Conservation (phyloP, 352 stramenopile genomes). For the Phytophthora sp. region DNA sequence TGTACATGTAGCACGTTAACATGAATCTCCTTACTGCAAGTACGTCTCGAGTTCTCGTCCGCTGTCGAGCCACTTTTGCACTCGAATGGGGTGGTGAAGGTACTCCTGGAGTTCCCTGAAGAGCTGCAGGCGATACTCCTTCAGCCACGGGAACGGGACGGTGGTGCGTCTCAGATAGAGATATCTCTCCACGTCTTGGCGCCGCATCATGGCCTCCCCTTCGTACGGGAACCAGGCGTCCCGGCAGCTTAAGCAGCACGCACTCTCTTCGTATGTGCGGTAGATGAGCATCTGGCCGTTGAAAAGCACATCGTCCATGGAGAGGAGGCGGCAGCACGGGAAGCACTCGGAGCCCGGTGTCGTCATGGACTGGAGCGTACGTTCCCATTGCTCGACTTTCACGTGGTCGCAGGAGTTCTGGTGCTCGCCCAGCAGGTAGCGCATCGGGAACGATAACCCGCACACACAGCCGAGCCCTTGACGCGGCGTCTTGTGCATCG, state of each 20-base stretch:
- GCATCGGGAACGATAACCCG: slow-evolving; percentile 4
- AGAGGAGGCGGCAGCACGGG: slow-evolving; percentile 26
- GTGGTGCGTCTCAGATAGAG: slow-evolving; percentile 24
- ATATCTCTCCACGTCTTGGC: slow-evolving; percentile 28
- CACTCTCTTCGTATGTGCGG: slow-evolving; percentile 26
- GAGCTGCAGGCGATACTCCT: slow-evolving; percentile 22
- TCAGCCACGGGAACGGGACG: slow-evolving; percentile 23
- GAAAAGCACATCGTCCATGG: slow-evolving; percentile 26
- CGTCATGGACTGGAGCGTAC: slow-evolving; percentile 18
- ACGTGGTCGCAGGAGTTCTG: slow-evolving; percentile 18
- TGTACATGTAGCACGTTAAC: neutral
- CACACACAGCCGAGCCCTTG: slow-evolving; percentile 16
- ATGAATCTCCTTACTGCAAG: slow-evolving; percentile 19
- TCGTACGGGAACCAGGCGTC: slow-evolving; percentile 34
- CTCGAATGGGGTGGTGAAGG: slow-evolving; percentile 21
- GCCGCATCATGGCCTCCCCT: slow-evolving; percentile 20
- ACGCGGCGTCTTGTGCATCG: slow-evolving; percentile 8
- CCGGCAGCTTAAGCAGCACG: slow-evolving; percentile 24
- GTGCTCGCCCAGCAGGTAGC: slow-evolving; percentile 7
- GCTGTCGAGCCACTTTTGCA: slow-evolving; percentile 25
- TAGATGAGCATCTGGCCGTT: slow-evolving; percentile 30
- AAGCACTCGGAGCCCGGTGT: slow-evolving; percentile 29
- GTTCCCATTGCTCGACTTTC: slow-evolving; percentile 25
- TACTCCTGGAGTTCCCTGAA: slow-evolving; percentile 29
- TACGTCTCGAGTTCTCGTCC: slow-evolving; percentile 27